Evolutionary conservation across 1,284 basidiomycete genomes (phyloP), one percentile per base, ranked within the genome.

Genomic region (Cryptococcus jaspeensis): DNA sequence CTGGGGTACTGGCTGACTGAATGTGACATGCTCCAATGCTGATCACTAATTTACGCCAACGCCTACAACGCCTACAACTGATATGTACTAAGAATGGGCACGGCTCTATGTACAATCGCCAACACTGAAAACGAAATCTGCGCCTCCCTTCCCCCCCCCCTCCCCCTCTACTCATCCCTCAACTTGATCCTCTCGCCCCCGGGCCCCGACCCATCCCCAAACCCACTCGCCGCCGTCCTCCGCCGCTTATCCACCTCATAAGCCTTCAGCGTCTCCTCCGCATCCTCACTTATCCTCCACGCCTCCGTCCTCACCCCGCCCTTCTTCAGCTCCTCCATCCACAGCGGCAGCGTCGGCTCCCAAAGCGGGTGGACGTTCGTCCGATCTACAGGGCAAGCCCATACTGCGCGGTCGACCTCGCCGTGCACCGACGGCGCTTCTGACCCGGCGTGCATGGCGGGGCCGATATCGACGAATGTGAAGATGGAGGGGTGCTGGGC

Each of bases 281-380:
- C 69, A 59, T 72, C 73, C 38, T 64, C 68, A 47, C 56, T 60
- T 32, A 72, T 65, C 50, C 55, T 52, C 48, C 63, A 73, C 36
- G 41, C 47, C 6, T 67, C 62, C 5, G 64, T 66, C 3, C 65
- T 64, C 23, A 76, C 56, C 3, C 72, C 73, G 1, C 57, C 50
- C 22, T 39, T 46, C 28, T 50, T 53, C 37, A 76, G 55, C 45
- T 54, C 66, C 32, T 66, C 62, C 39, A 70, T 53, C 74, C 74
- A 76, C 2, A 76, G 64, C 1, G 74, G 74, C 38, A 74, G 54
- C 4, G 74, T 74, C 46, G 70, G 68, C 59, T 76, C 74, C 73
- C 73, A 76, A 11, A 72, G 53, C 11, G 73, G 73, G 61, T 76
- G 74, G 38, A 76, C 70, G 46, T 74, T 76, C 12, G 67, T 69